Percentiles rank a stretch among this genome's conserved stretches.
These are phyloP conservation scores for Neonectria faginata DNA, from an alignment of 2,329 filamentous ascomycete genomes.

Conservation along the genomic window DNA sequence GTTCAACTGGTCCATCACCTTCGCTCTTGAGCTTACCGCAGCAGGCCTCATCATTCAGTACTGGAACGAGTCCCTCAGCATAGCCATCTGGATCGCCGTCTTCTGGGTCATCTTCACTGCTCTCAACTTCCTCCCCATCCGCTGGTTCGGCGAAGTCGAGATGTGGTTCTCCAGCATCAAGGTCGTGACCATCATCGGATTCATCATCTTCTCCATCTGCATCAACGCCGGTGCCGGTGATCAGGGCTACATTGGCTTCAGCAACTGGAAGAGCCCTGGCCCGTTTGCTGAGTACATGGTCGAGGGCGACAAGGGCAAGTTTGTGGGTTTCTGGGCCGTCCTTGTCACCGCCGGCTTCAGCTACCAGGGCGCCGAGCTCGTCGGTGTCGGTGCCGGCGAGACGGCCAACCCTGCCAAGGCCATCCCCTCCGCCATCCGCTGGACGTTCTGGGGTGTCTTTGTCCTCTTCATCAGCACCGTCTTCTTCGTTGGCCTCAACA, in stretches of 20 bases:
- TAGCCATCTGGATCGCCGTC: slow-evolving; percentile 78
- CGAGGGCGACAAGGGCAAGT: slow-evolving; percentile 66
- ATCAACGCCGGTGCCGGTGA: slow-evolving; percentile 78
- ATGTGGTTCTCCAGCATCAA: slow-evolving; percentile 85
- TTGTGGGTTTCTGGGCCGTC: slow-evolving; percentile 77
- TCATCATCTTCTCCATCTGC: slow-evolving; percentile 81
- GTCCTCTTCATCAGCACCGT: slow-evolving; percentile 73
- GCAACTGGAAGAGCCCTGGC: slow-evolving; percentile 76
- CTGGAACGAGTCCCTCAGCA: slow-evolving; percentile 72
- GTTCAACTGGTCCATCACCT: slow-evolving; percentile 81
- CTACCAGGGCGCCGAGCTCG: slow-evolving; percentile 80
- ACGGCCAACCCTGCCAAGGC: slow-evolving; percentile 77
- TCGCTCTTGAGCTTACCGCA: slow-evolving; percentile 78
- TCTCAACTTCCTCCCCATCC: slow-evolving; percentile 78
- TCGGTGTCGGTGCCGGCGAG: slow-evolving; percentile 83
- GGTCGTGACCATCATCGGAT: slow-evolving; percentile 78
- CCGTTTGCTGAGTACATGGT: slow-evolving; percentile 74
- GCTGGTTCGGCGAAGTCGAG: slow-evolving; percentile 80
- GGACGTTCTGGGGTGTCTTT: slow-evolving; percentile 81
- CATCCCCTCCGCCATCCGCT: slow-evolving; percentile 78
- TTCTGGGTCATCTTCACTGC: slow-evolving; percentile 78
- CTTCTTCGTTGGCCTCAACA: slow-evolving; percentile 78
- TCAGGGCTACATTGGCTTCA: slow-evolving; percentile 79
- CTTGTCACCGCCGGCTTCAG: slow-evolving; percentile 77
- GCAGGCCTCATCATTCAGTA: slow-evolving; percentile 82